phyloP scores from a whole-genome alignment of 306 rosid genomes.

The Cucumis cinereus region DNA sequence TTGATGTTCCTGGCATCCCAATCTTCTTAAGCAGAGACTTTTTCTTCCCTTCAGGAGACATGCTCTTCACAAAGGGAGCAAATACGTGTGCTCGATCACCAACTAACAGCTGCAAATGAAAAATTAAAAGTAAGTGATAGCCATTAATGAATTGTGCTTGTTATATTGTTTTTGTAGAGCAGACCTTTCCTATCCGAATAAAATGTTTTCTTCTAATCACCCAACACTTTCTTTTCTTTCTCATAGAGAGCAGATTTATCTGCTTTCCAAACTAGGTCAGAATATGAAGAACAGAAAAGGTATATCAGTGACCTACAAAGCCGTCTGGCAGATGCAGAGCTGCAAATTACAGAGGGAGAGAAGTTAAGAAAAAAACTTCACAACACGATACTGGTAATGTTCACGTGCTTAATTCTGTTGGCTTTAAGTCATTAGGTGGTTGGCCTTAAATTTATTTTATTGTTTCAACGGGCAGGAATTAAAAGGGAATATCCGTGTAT shows the following conservation, averaged over 20 bases:
- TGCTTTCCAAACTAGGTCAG: conserved; percentile 36
- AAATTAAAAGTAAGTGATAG: conserved; percentile 44
- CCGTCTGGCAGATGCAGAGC: conserved; percentile 52
- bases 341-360: conserved; percentile 66
- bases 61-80: conserved; percentile 68
- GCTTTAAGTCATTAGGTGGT: not conserved
- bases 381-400: conserved; percentile 69
- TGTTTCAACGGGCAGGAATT: conserved; percentile 43
- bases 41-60: conserved; percentile 33
- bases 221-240: not conserved
- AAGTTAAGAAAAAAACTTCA: conserved; percentile 66
- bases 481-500: conserved; percentile 92
- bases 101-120: conserved; percentile 45
- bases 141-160: not conserved
- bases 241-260: conserved; percentile 55
- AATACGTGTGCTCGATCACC: conserved; percentile 35
- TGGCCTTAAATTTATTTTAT: not conserved
- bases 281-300: conserved; percentile 53
- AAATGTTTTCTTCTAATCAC: not conserved
- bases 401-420: not conserved
- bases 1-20: not conserved
- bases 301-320: conserved; percentile 37
- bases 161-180: not conserved
- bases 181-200: not conserved
- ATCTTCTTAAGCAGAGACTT: conserved; percentile 2